phyloP scores from a whole-genome alignment of 768 basidiomycete genomes.

The Gymnopilus junonius region DNA sequence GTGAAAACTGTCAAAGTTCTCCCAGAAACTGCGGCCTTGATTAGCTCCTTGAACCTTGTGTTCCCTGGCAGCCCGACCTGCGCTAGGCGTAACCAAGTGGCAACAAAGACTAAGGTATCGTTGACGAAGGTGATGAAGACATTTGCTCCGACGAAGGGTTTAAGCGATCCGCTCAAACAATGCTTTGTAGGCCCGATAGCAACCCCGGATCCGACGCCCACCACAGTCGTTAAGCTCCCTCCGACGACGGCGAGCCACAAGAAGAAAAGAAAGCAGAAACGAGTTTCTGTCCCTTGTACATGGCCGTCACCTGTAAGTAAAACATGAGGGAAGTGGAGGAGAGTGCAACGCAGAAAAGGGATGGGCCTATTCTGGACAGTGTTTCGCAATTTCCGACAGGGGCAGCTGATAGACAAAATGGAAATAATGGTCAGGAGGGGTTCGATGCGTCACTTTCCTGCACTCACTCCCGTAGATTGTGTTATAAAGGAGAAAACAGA shows the following conservation, averaged over 20 bases:
- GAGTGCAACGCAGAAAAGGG: neutral
- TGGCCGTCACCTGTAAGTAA: constrained; percentile 11
- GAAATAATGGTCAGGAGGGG: neutral
- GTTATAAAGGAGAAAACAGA: neutral
- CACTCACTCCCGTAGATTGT: neutral
- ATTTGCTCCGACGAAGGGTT: constrained; percentile 4
- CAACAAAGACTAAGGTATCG: constrained; percentile 33
- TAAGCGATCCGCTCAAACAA: neutral
- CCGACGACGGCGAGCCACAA: constrained; percentile 10
- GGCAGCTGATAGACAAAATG: neutral
- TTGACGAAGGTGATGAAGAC: constrained; percentile 21
- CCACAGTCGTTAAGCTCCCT: neutral
- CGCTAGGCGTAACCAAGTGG: constrained; percentile 32
- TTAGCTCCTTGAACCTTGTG: constrained; percentile 1
- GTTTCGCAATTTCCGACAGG: neutral
- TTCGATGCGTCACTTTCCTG: neutral
- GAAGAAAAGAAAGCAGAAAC: constrained; percentile 11
- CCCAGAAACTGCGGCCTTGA: constrained; percentile 22
- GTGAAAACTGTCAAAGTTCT: constrained; percentile 28
- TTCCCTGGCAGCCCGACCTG: neutral
- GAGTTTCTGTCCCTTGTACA: constrained; percentile 4
- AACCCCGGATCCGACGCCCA: neutral
- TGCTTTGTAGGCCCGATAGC: constrained; percentile 7
- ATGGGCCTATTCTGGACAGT: neutral
- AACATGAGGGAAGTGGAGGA: constrained; percentile 11